Evolutionary conservation across 768 basidiomycete genomes (phyloP).

Genomic region (Panaeolus papilionaceus): DNA sequence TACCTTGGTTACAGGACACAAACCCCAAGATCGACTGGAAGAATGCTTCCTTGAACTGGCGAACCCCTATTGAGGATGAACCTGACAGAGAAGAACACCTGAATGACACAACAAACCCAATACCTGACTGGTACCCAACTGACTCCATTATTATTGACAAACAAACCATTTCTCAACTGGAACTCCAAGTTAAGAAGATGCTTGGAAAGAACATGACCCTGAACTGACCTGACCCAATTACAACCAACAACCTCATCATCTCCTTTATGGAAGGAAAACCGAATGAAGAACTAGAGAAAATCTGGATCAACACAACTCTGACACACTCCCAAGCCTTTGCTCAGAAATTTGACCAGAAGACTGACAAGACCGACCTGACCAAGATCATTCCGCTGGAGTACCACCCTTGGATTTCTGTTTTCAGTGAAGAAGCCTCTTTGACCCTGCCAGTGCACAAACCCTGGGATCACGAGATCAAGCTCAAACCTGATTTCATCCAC

Average conservation of each 20-base stretch:
- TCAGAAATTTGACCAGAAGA: neutral
- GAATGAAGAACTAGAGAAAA: neutral
- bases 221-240: no score
- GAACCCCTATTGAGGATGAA: neutral
- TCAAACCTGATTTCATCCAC: constrained; percentile 20
- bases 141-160: no score
- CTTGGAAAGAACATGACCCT: no score
- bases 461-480: constrained; percentile 25
- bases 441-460: constrained; percentile 14
- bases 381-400: constrained; percentile 1
- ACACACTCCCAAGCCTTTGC: constrained; percentile 9
- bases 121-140: no score
- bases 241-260: no score
- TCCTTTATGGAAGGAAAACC: no score
- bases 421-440: constrained; percentile 20
- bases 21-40: constrained; percentile 21
- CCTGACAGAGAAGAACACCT: no score
- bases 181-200: no score
- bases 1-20: constrained; percentile 3
- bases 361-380: neutral
- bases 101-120: no score
- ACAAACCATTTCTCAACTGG: no score
- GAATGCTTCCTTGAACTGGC: neutral
- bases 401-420: constrained; percentile 15
- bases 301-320: constrained; percentile 10